Evolutionary conservation across 495 filamentous ascomycete genomes (phyloP).

Genomic region (Letharia lupina): DNA sequence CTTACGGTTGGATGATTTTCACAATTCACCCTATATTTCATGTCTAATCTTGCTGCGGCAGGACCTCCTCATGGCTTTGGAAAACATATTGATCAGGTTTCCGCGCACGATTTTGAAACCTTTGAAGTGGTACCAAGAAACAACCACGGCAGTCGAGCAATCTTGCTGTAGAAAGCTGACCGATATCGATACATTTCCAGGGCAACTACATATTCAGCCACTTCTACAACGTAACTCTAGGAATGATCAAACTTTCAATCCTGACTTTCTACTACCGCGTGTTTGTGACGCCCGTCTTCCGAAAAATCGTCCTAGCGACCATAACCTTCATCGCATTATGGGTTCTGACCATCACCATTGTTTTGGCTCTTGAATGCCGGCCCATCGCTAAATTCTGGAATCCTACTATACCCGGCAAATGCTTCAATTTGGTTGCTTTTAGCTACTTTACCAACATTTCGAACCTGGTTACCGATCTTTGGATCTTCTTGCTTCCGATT

Average conservation of each 20-base stretch:
- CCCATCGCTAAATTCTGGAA: slow-evolving; percentile 34
- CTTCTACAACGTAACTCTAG: slow-evolving; percentile 18
- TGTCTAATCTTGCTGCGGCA: slow-evolving; percentile 12
- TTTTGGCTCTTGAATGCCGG: slow-evolving; percentile 27
- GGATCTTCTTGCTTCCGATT: slow-evolving; percentile 35
- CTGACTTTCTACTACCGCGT: slow-evolving; percentile 30
- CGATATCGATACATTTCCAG: not conserved
- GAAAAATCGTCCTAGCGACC: slow-evolving; percentile 18
- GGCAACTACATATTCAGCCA: slow-evolving; percentile 10
- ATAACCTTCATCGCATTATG: slow-evolving; percentile 17
- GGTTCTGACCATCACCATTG: slow-evolving; percentile 21
- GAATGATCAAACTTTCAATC: slow-evolving; percentile 31
- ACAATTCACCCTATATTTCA: not conserved
- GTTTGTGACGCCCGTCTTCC: slow-evolving; percentile 27
- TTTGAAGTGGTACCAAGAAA: slow-evolving; percentile 20
- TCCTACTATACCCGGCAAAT: slow-evolving; percentile 21
- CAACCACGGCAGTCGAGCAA: not conserved
- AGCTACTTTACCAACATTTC: slow-evolving; percentile 33
- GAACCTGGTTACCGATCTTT: slow-evolving; percentile 33
- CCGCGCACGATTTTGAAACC: slow-evolving; percentile 12
- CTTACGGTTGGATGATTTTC: not conserved
- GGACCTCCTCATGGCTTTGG: slow-evolving; percentile 26
- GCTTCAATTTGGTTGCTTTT: slow-evolving; percentile 29
- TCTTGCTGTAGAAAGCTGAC: not conserved
- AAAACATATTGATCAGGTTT: slow-evolving; percentile 19